Evolutionary conservation across 2,329 filamentous ascomycete species (phyloP).

Genomic region (Calonectria montana): DNA sequence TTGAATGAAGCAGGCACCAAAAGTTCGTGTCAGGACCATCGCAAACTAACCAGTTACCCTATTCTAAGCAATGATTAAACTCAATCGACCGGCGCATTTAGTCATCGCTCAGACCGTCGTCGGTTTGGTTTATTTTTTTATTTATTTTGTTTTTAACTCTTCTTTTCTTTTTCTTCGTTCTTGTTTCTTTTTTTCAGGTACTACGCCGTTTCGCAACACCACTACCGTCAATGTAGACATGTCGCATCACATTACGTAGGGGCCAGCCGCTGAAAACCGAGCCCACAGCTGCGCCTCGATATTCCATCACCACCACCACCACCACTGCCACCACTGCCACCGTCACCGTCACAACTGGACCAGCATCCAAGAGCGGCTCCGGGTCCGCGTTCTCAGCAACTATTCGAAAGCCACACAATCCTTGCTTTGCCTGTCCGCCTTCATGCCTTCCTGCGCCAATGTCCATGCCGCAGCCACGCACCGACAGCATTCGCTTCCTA

Average conservation of each 20-base stretch:
- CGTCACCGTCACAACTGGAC: not conserved
- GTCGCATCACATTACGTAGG: not conserved
- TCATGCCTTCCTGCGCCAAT: not conserved
- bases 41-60: not conserved
- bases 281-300: not conserved
- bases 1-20: conserved; percentile 17
- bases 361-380: not conserved
- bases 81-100: not conserved
- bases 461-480: not conserved
- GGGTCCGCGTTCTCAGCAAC: not conserved
- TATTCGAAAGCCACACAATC: not conserved
- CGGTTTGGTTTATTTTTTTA: not conserved
- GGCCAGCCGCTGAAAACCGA: not conserved
- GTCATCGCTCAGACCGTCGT: not conserved
- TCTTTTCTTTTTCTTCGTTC: not conserved
- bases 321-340: not conserved
- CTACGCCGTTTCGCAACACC: not conserved
- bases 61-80: not conserved
- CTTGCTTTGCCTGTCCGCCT: not conserved
- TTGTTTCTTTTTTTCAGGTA: not conserved
- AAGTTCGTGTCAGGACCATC: conserved; percentile 3
- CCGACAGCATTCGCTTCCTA: not conserved
- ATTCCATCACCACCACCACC: not conserved
- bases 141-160: not conserved
- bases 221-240: not conserved